Base-by-base conservation (phyloP, 768 basidiomycete species). In the Boletus tomentosulus region DNA sequence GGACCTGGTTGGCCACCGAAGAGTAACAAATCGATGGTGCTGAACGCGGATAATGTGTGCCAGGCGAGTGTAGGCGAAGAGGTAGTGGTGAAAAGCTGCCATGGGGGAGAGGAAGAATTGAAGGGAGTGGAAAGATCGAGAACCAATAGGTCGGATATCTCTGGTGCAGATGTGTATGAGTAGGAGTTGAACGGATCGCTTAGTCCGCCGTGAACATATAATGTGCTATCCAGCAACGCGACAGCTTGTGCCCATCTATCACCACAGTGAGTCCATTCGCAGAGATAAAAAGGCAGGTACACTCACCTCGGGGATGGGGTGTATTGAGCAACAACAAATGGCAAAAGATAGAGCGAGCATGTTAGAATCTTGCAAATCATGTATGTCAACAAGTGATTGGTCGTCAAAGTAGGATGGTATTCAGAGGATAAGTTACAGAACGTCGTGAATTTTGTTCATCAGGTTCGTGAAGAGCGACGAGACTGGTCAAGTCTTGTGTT, bases 211-310 rank as follows among this genome's bases (percentile, higher is more conserved):
- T 89, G 84, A 39, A 94, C 72, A 65, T 83, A 83, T 41, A 95
- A 74, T 11, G 75, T 74, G 57, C 82, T 76, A 61, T 79, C 74
- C 24, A 87, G 66, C 41, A 86, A 62, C 19, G 82, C 78, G 1
- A 75, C 72, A 5, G 89, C 87, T 58, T 92, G 90, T 28, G 86
- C 93, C 93, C 93, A 96, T 75, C 93, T 94, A 42, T 22, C 37
- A 15, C 25, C n/a, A 19, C 19, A 28, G 37, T 66, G 31, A 62
- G 58, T 31, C 16, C 41, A 51, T 46, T 42, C 28, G 6, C 39
- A n/a, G 28, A 24, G 38, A 30, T 9, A 8, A 30, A 22, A 6
- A 6, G 2, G 25, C 19, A n/a, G 16, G 24, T 3, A 52, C 13
- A 31, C 62, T 53, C 54, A 50, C 68, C 68, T 70, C 31, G 68